Evolutionary conservation across 768 basidiomycete genomes (phyloP).

Genomic region (Boletus fagicola): DNA sequence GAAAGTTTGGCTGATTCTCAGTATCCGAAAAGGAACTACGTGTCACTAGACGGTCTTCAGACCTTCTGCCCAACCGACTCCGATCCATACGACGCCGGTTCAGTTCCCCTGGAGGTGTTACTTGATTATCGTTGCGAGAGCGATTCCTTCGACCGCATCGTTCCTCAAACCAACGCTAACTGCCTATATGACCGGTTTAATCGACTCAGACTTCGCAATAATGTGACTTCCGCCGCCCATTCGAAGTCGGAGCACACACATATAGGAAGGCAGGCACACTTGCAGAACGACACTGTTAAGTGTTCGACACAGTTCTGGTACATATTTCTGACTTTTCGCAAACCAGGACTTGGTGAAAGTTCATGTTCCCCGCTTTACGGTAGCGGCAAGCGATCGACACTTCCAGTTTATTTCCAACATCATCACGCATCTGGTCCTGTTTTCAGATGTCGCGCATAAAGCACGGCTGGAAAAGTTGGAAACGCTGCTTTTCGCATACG

Average conservation of each 20-base stretch:
- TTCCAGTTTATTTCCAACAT: constrained; percentile 85
- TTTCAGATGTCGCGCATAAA: constrained; percentile 83
- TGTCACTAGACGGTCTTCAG: constrained; percentile 77
- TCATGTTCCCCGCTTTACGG: constrained; percentile 81
- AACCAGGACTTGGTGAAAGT: constrained; percentile 76
- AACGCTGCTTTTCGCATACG: constrained; percentile 81
- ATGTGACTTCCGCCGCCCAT: constrained; percentile 52
- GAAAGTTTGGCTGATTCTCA: neutral
- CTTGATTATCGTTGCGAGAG: constrained; percentile 84
- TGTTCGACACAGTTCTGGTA: neutral
- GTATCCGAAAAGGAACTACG: constrained; percentile 60
- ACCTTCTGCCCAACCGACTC: constrained; percentile 70
- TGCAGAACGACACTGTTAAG: constrained; percentile 64
- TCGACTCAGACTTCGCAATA: constrained; percentile 77
- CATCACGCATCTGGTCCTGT: constrained; percentile 84
- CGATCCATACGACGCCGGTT: constrained; percentile 44
- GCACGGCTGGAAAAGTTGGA: constrained; percentile 75
- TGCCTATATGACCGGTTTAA: constrained; percentile 96
- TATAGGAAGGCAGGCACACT: constrained; percentile 39
- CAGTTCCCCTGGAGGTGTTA: constrained; percentile 86
- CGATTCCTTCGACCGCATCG: constrained; percentile 80
- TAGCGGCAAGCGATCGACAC: constrained; percentile 78
- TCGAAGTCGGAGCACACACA: constrained; percentile 38
- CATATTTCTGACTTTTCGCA: constrained; percentile 10
- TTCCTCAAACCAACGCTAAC: constrained; percentile 82